These are phyloP conservation scores for Solanum chiquidenum DNA, from an alignment of 257 asterid genomes.

Conservation along the genomic window DNA sequence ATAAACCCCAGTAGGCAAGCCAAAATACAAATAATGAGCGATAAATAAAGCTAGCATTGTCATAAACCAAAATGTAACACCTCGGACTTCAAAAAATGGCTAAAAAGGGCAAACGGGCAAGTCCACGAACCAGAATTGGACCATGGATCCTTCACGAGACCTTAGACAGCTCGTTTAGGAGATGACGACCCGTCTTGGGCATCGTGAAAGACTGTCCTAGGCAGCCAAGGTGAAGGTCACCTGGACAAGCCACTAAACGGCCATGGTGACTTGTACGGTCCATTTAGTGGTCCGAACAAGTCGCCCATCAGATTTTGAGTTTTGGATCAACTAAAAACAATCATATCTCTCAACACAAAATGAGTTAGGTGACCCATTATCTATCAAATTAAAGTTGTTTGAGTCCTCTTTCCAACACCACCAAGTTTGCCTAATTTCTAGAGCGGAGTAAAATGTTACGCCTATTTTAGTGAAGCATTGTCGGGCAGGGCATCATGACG, in stretches of 20 bases:
- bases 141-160: not conserved
- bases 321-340: not conserved
- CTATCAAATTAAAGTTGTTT: not conserved
- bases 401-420: not conserved
- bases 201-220: not conserved
- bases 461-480: not conserved
- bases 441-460: not conserved
- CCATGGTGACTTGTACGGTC: not conserved
- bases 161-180: not conserved
- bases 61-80: not conserved
- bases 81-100: too few species aligned
- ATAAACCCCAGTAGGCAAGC: not conserved
- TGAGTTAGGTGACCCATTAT: not conserved
- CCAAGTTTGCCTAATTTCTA: not conserved
- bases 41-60: not conserved
- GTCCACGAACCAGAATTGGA: not conserved
- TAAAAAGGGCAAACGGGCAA: not conserved
- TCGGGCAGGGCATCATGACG: not conserved
- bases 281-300: not conserved
- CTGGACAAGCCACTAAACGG: not conserved
- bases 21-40: not conserved
- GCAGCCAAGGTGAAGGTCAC: not conserved
- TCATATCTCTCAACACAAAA: not conserved
- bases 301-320: not conserved
- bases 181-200: not conserved